phyloP scores from a whole-genome alignment of 805 yeast species.

The Ogataea dorogensis region DNA sequence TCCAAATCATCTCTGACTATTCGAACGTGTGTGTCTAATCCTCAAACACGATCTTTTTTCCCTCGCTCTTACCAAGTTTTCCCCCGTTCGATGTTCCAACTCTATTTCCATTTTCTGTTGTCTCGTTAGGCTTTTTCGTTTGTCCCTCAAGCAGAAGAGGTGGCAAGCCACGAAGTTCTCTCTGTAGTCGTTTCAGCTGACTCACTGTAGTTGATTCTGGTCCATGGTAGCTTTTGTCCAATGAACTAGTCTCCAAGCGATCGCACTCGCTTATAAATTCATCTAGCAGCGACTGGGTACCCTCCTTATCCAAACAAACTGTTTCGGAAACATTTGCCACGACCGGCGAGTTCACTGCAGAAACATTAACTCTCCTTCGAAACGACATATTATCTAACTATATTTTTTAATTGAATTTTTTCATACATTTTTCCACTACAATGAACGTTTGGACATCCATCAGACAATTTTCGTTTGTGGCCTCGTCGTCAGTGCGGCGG shows the following conservation, averaged over 20 bases:
- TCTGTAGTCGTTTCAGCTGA: slow-evolving; percentile 37
- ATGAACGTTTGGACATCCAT: slow-evolving; percentile 11
- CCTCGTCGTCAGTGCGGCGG: slow-evolving; percentile 5
- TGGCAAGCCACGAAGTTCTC: slow-evolving; percentile 38
- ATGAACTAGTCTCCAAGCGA: slow-evolving; percentile 11
- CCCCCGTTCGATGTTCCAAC: neutral
- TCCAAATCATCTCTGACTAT: slow-evolving; percentile 24
- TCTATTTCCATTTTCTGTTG: neutral
- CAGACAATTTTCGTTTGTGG: slow-evolving; percentile 14
- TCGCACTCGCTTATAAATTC: slow-evolving; percentile 28
- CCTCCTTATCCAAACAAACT: slow-evolving; percentile 18
- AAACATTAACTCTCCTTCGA: slow-evolving; percentile 41
- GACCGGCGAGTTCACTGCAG: slow-evolving; percentile 50
- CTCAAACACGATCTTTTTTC: slow-evolving; percentile 20
- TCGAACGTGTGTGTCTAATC: slow-evolving; percentile 20
- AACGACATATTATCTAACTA: slow-evolving; percentile 24
- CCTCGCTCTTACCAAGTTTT: slow-evolving; percentile 1
- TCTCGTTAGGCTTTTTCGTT: slow-evolving; percentile 15
- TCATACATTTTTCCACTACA: slow-evolving; percentile 1
- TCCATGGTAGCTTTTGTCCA: slow-evolving; percentile 23
- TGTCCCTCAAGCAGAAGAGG: slow-evolving; percentile 32
- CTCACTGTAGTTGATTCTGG: slow-evolving; percentile 30
- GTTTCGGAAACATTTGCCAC: slow-evolving; percentile 33
- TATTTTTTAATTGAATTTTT: slow-evolving; percentile 2
- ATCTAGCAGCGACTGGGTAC: slow-evolving; percentile 26